Evolutionary conservation across 2,329 filamentous ascomycete species (phyloP).

Genomic region (Cladophialophora bantiana): DNA sequence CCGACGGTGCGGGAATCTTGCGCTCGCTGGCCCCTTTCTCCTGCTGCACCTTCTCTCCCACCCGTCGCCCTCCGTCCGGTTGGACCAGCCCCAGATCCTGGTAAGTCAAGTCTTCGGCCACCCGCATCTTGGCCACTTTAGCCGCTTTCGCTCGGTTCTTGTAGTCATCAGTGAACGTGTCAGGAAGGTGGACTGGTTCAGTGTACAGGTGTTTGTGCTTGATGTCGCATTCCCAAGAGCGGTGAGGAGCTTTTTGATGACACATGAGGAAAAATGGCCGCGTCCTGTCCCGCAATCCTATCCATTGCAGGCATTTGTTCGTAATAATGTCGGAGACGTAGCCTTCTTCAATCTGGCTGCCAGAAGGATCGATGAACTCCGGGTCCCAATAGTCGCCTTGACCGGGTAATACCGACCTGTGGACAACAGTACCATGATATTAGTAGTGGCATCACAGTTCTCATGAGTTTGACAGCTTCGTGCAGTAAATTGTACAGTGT

Average conservation of each 20-base stretch:
- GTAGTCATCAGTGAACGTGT: conserved; percentile 63
- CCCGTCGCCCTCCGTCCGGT: conserved; percentile 56
- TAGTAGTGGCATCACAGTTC: no score
- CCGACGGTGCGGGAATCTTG: conserved; percentile 48
- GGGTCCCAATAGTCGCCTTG: conserved; percentile 63
- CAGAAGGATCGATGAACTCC: conserved; percentile 54
- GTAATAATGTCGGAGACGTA: conserved; percentile 55
- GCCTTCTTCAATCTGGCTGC: conserved; percentile 46
- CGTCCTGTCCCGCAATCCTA: conserved; percentile 53
- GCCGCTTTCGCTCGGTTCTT: conserved; percentile 61
- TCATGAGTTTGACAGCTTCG: no score
- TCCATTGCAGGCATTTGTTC: neutral
- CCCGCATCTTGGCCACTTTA: conserved; percentile 59
- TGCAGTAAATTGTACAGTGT: no score
- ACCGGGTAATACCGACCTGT: conserved; percentile 54
- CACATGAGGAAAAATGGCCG: conserved; percentile 63
- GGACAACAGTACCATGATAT: no score
- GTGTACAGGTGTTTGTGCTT: conserved; percentile 59
- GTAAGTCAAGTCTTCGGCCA: conserved; percentile 61
- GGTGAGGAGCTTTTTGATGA: conserved; percentile 64
- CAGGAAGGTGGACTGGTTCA: conserved; percentile 56
- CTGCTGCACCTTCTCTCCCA: conserved; percentile 43
- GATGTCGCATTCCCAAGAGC: conserved; percentile 59
- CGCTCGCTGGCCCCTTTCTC: conserved; percentile 43
- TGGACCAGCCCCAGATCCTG: conserved; percentile 60